Percentiles rank a stretch among this genome's conserved stretches.
Conservation (phyloP, 768 basidiomycete species). For the Clitopilus passeckerianus region DNA sequence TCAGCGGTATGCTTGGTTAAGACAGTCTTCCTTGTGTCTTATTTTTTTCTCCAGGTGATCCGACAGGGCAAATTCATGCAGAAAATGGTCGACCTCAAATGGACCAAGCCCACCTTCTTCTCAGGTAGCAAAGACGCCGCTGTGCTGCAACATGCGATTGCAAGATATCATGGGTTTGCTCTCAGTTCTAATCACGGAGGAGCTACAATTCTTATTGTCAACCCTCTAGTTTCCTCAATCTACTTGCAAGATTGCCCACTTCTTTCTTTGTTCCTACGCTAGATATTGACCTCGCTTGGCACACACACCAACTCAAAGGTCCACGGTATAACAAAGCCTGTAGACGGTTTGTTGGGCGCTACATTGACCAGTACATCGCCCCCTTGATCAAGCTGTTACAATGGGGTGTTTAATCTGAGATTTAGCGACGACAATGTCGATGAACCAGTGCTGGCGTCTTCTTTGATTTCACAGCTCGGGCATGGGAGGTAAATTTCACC, state of each 20-base stretch:
- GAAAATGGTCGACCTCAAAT: slow-evolving; percentile 47
- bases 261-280: slow-evolving; percentile 46
- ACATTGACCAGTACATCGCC: slow-evolving; percentile 37
- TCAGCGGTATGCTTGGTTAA: not conserved
- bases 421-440: slow-evolving; percentile 29
- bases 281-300: slow-evolving; percentile 66
- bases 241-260: slow-evolving; percentile 32
- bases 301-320: slow-evolving; percentile 54
- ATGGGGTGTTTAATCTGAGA: no score
- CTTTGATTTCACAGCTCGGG: slow-evolving; percentile 21
- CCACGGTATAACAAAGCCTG: slow-evolving; percentile 37
- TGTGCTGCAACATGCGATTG: slow-evolving; percentile 42
- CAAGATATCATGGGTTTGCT: slow-evolving; percentile 52
- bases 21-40: not conserved
- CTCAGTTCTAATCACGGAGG: not conserved
- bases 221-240: slow-evolving; percentile 36
- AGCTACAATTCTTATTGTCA: no score
- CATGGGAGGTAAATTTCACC: slow-evolving; percentile 13
- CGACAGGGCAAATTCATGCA: slow-evolving; percentile 49
- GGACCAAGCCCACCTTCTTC: slow-evolving; percentile 43
- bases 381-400: not conserved
- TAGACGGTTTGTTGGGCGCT: slow-evolving; percentile 27
- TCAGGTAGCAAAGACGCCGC: slow-evolving; percentile 25
- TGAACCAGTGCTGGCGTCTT: slow-evolving; percentile 13
- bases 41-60: slow-evolving; percentile 31